Base-by-base conservation (phyloP, 1,139 yeast genomes). In the Zygosaccharomyces pseudobailii region DNA sequence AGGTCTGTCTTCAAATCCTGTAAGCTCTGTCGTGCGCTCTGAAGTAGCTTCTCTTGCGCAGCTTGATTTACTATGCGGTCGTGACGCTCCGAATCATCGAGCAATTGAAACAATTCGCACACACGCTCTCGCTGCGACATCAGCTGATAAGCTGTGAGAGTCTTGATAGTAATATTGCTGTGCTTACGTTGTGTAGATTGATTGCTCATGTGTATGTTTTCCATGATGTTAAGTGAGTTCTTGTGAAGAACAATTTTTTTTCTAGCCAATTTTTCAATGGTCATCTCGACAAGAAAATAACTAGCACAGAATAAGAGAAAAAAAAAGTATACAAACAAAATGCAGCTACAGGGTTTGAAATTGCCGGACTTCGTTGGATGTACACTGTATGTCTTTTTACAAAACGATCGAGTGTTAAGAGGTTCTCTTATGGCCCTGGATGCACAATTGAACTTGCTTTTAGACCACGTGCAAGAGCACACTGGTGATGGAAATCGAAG, bases 351-450 rank as follows among this genome's bases (percentile, higher is more conserved):
- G 5, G 21, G 9, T 1, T 34, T 61, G 10, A 45, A 45, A 8
- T 38, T 62, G 13, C 52, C 47, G 4, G 66, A 61, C 46, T 57
- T 60, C 35, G 52, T 62, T 8, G 63, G 64, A 6, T 40, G 48
- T 17, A 53, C 56, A 6, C 37, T 63, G 9, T 51, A 52, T 30
- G 45, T 63, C 5, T 49, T 46, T 3, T 46, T 62, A n/a, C 47
- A 48, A 17, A 52, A 55, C n/a, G 50, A 46, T 13, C 49, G 67
- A 10, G 41, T 55, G 5, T 46, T 63, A 10, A 50, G 41, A 17
- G 68, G 68, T 5, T 54, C 49, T 9, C 45, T 64, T 10, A 61
- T 61, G 13, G 68, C 67, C 5, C 47, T 59, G 19, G 68, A 64
- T 33, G 58, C 63, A 8, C 59, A 59, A 36, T 50, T 56, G 37